Evolutionary conservation across 73 alveolate species (phyloP).

Genomic region (Tetrahymena borealis): DNA sequence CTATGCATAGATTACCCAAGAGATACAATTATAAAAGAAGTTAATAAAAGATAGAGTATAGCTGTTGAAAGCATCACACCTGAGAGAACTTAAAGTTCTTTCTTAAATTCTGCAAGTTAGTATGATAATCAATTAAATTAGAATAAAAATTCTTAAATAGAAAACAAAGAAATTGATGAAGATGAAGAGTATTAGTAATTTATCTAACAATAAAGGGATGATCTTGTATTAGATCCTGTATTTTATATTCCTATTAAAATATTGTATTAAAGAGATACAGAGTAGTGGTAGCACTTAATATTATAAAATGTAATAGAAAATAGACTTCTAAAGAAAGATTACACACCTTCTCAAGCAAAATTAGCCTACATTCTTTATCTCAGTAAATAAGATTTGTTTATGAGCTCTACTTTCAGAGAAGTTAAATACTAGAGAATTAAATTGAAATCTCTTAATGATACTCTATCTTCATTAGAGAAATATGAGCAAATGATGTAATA

Average conservation of each 20-base stretch:
- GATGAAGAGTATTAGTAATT: neutral
- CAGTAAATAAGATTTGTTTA: neutral
- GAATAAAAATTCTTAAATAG: neutral
- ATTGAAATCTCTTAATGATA: neutral
- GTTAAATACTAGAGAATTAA: neutral
- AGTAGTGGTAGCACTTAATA: neutral
- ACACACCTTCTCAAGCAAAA: neutral
- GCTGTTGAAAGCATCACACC: neutral
- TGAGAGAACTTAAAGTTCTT: neutral
- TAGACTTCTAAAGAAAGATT: neutral
- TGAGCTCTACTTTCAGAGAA: neutral
- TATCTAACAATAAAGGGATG: neutral
- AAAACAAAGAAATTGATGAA: neutral
- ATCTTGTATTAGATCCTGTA: neutral
- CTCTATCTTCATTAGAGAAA: neutral
- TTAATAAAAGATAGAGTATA: neutral
- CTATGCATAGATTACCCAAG: neutral
- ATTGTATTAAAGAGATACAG: neutral
- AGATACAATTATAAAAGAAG: neutral
- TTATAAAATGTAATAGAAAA: neutral
- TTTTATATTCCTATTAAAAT: neutral
- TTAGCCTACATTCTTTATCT: neutral
- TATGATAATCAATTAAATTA: neutral
- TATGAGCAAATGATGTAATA: neutral
- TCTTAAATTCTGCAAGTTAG: neutral